phyloP scores from a whole-genome alignment of 2,329 filamentous ascomycete species.

The Arthrobotrys megalospora region DNA sequence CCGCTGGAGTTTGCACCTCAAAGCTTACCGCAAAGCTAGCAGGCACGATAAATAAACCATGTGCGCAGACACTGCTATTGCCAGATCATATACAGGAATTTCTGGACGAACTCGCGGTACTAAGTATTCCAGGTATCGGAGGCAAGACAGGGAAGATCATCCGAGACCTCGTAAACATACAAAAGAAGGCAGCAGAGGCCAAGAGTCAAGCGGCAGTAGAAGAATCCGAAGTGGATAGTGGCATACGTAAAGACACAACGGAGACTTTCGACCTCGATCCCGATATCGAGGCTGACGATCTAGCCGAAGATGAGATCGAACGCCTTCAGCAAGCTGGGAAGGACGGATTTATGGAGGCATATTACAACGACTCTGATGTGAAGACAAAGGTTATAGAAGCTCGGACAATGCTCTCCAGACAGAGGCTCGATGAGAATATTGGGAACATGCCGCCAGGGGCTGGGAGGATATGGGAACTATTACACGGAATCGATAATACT shows the following conservation, averaged over 20 bases:
- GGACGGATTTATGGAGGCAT: conserved; percentile 52
- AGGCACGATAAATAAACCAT: conserved; percentile 87
- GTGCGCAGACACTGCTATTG: conserved; percentile 86
- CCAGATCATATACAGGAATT: conserved; percentile 78
- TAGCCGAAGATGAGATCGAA: conserved; percentile 36
- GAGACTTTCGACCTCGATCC: conserved; percentile 74
- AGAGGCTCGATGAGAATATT: conserved; percentile 69
- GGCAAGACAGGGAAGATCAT: conserved; percentile 81
- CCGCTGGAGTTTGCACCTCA: conserved; percentile 88
- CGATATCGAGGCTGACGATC: conserved; percentile 68
- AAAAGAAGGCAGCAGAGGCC: conserved; percentile 52
- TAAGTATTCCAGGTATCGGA: conserved; percentile 88
- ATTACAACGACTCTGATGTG: conserved; percentile 51
- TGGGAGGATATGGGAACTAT: conserved; percentile 79
- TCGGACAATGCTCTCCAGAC: conserved; percentile 38
- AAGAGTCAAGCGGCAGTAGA: conserved; percentile 53
- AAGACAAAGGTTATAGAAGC: conserved; percentile 53
- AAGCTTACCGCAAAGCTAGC: conserved; percentile 89
- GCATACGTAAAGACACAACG: conserved; percentile 65
- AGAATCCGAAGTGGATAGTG: conserved; percentile 62
- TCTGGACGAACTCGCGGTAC: conserved; percentile 81
- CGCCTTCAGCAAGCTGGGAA: conserved; percentile 33
- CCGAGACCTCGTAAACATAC: conserved; percentile 74
- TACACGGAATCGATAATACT: conserved; percentile 84
- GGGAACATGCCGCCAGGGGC: conserved; percentile 76